These are phyloP conservation scores for Neocatenulostroma microsporum DNA, from an alignment of 2,329 filamentous ascomycete species.

Conservation along the genomic window DNA sequence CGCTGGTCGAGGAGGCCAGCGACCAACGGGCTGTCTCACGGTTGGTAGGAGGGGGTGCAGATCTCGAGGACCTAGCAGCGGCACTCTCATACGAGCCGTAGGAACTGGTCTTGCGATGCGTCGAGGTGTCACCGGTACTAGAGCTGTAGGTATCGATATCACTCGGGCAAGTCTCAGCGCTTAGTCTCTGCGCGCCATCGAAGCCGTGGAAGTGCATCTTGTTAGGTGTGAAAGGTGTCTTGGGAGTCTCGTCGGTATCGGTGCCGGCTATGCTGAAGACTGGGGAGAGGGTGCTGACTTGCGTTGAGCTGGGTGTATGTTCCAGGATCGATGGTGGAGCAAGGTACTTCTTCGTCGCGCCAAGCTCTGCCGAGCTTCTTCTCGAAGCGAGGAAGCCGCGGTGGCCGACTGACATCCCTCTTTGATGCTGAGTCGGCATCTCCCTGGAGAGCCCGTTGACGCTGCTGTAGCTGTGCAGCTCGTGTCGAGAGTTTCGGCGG, in stretches of 20 bases:
- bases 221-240: slow-evolving; percentile 2
- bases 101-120: slow-evolving; percentile 23
- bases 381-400: slow-evolving; percentile 26
- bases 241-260: slow-evolving; percentile 5
- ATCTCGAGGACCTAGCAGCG: slow-evolving; percentile 11
- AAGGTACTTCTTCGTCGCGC: not conserved
- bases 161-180: slow-evolving; percentile 19
- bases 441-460: no score
- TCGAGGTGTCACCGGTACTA: slow-evolving; percentile 11
- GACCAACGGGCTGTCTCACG: slow-evolving; percentile 23
- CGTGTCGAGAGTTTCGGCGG: not conserved
- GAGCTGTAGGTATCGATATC: slow-evolving; percentile 24
- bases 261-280: slow-evolving; percentile 10
- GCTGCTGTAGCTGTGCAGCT: slow-evolving; percentile 2
- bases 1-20: slow-evolving; percentile 20
- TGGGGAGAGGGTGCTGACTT: slow-evolving; percentile 9
- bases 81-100: slow-evolving; percentile 22
- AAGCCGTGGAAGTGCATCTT: slow-evolving; percentile 13
- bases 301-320: not conserved
- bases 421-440: slow-evolving; percentile 11
- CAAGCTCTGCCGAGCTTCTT: slow-evolving; percentile 8
- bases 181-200: slow-evolving; percentile 10
- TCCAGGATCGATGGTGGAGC: slow-evolving; percentile 4
- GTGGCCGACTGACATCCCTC: slow-evolving; percentile 25
- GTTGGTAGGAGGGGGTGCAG: not conserved